Evolutionary conservation across 345 rosid species (phyloP).

Genomic region (Gossypium arboreum): DNA sequence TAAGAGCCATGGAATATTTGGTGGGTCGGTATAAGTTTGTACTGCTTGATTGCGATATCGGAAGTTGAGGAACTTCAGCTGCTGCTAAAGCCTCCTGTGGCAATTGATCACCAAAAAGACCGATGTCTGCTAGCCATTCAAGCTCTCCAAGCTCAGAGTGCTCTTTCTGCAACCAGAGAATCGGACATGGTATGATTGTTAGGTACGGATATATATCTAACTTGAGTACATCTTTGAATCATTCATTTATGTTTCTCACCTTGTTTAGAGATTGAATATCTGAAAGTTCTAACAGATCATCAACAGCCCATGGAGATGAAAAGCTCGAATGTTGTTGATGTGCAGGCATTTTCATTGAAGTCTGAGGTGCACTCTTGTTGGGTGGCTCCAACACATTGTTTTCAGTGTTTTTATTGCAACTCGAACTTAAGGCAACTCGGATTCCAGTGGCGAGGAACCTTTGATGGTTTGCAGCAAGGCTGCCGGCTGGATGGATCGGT

Average conservation of each 20-base stretch:
- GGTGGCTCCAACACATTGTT: constrained; percentile 63
- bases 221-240: neutral
- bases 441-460: constrained; percentile 91
- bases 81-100: constrained; percentile 59
- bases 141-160: constrained; percentile 72
- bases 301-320: constrained; percentile 65
- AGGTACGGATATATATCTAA: neutral
- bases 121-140: constrained; percentile 80
- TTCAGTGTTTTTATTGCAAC: constrained; percentile 42
- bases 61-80: constrained; percentile 90
- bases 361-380: constrained; percentile 37
- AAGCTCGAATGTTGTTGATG: constrained; percentile 47
- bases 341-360: constrained; percentile 34
- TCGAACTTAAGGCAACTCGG: constrained; percentile 66
- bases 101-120: constrained; percentile 59
- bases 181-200: neutral
- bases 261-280: constrained; percentile 61
- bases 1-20: constrained; percentile 48
- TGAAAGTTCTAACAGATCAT: constrained; percentile 69
- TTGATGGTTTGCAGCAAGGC: constrained; percentile 86
- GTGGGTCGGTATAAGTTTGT: constrained; percentile 38
- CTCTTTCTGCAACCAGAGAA: constrained; percentile 51
- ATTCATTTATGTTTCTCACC: constrained; percentile 34
- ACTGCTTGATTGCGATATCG: constrained; percentile 34
- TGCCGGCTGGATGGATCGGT: constrained; percentile 66